A percentile compares a stretch with the other conserved stretches of the same genome.
These are phyloP conservation scores for Gliomastix tumulicola DNA, from an alignment of 2,329 filamentous ascomycete species.

Conservation along the genomic window DNA sequence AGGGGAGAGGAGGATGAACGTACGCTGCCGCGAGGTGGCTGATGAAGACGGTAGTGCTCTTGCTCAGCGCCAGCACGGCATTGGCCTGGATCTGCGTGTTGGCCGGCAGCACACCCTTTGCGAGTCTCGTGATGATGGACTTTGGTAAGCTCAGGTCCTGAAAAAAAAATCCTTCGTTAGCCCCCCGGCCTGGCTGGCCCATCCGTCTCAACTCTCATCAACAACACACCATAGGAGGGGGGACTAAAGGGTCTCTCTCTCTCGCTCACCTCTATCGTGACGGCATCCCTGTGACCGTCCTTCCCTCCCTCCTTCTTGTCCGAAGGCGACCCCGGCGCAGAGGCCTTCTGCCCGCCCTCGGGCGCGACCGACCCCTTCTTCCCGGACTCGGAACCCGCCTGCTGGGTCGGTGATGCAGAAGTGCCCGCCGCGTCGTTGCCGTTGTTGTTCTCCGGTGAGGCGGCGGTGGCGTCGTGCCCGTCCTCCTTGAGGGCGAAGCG, in stretches of 20 bases:
- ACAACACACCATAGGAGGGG: too few species aligned
- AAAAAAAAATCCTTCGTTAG: too few species aligned
- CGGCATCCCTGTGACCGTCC: constrained; percentile 22
- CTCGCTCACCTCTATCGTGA: constrained; percentile 45
- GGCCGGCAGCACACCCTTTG: constrained; percentile 71
- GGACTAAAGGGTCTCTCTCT: too few species aligned
- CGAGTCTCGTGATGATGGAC: constrained; percentile 72
- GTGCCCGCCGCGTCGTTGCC: constrained; percentile 7
- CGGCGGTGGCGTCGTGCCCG: constrained; percentile 5
- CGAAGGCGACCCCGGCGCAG: too few species aligned
- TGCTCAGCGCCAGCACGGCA: constrained; percentile 70
- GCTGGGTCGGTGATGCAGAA: constrained; percentile 9
- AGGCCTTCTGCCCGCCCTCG: constrained; percentile 2
- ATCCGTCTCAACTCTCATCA: too few species aligned
- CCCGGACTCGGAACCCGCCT: constrained; percentile 8
- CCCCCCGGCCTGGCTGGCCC: too few species aligned
- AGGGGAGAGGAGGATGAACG: constrained; percentile 19
- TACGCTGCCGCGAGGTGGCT: constrained; percentile 73
- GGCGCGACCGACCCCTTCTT: not conserved
- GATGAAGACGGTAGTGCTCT: constrained; percentile 78
- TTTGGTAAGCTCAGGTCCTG: constrained; percentile 73
- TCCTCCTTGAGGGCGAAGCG: constrained; percentile 37
- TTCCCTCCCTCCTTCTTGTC: constrained; percentile 15
- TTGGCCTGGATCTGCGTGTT: constrained; percentile 82
- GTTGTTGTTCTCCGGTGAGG: constrained; percentile 31